Base-by-base conservation (phyloP, 164 flowering plant species). In the Chimonanthus praecox region DNA sequence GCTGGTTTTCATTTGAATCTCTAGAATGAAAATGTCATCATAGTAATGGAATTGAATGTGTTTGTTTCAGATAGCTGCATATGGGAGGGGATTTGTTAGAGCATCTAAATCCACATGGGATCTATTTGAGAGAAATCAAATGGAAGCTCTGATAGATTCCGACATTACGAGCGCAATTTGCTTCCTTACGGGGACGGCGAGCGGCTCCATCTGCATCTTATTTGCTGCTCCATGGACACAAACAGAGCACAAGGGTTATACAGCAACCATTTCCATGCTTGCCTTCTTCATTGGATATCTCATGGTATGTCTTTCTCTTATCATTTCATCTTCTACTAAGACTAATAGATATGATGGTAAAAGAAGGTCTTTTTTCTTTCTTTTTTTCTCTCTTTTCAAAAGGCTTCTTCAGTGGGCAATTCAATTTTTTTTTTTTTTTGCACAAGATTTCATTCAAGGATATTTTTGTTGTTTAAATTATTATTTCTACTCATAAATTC, bases 21-120 rank as follows among this genome's bases (percentile, higher is more conserved):
- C 33, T 1, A 33, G 33, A 33, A 33, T 33, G 33, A 33, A 33
- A 33, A 33, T 33, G 33, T 33, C 33, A 33, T 33, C 33, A 33
- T 33, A 33, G 33, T 33, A 33, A 33, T 33, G 33, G 33, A 33
- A 33, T 33, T 33, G 33, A 33, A 33, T 1, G 33, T 33, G 1
- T 33, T 33, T 33, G 33, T 33, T 33, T 33, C 67, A 90, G 97
- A 87, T 89, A 73, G 99, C 97, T 66, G 87, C 94, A 43, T 94
- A 94, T 73, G 99, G 98, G 49, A 91, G 88, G 78, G 87, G 85
- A 2, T 91, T 94, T 75, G 92, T 89, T 66, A 77, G 72, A 74
- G 97, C 97, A 65, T 94, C 99, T 50, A 84, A 83, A 72, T 91
- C 88, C 80, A 92, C 97, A n/a, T 92, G 95, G 97, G 87, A 63